Percentiles rank a stretch among this genome's conserved stretches.
Conservation (phyloP, 495 filamentous ascomycete species). For the Lasiosphaeria hispida region DNA sequence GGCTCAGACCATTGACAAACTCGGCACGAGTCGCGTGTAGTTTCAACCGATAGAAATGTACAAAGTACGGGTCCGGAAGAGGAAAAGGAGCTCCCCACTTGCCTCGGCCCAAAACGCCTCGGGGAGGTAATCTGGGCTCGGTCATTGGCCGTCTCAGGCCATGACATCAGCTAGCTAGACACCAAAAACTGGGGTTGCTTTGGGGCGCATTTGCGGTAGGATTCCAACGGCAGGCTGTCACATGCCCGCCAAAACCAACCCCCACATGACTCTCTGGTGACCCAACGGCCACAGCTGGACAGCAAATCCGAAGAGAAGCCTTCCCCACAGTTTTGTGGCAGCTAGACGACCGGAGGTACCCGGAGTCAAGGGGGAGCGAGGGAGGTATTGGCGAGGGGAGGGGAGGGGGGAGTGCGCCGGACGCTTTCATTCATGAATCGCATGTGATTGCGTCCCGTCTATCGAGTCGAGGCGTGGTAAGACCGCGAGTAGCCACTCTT, state of each 20-base stretch:
- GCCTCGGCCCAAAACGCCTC: slow-evolving; percentile 6
- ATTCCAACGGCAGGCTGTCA: slow-evolving; percentile 5
- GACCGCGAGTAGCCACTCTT: no score
- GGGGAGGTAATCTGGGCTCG: not conserved
- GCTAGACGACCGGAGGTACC: not conserved
- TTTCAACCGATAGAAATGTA: no score
- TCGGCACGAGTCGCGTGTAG: no score
- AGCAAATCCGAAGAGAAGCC: not conserved
- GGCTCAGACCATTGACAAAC: no score
- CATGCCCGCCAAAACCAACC: not conserved
- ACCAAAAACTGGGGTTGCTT: slow-evolving; percentile 3
- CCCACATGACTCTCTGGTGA: slow-evolving; percentile 1
- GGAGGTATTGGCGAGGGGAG: not conserved
- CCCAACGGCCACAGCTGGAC: not conserved
- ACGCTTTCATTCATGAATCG: no score
- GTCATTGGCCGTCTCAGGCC: slow-evolving; percentile 10
- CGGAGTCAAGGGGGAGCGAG: not conserved
- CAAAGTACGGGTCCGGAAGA: no score
- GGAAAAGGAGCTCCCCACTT: no score
- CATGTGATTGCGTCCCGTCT: not conserved
- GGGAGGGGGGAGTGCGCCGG: not conserved
- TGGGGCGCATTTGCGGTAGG: not conserved
- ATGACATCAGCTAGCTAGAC: slow-evolving; percentile 13
- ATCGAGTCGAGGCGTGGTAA: no score
- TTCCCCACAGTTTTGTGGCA: not conserved